These are phyloP conservation scores for Claviceps maximensis DNA, from an alignment of 2,329 filamentous ascomycete species.

Conservation along the genomic window DNA sequence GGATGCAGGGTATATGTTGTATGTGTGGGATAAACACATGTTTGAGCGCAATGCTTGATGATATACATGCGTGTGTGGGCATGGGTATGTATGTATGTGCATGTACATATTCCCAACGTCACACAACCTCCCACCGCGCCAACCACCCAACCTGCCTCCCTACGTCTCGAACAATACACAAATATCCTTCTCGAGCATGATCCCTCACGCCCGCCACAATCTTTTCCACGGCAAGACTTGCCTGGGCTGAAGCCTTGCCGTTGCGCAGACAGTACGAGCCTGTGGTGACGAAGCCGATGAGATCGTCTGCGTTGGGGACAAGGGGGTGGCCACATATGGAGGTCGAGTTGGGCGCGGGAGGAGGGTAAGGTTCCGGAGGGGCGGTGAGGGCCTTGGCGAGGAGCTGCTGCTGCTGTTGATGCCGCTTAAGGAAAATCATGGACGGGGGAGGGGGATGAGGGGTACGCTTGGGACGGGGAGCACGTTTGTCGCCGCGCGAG, in stretches of 20 bases:
- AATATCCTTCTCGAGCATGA: constrained; percentile 28
- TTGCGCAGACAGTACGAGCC: constrained; percentile 71
- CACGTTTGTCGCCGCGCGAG: constrained; percentile 8
- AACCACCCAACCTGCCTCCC: constrained; percentile 70
- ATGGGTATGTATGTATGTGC: too few relatives aligned
- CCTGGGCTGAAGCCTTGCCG: constrained; percentile 65
- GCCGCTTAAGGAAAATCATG: constrained; percentile 23
- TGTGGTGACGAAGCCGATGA: constrained; percentile 83
- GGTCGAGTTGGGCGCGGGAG: constrained; percentile 22
- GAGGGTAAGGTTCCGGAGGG: constrained; percentile 17
- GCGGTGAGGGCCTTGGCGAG: constrained; percentile 35
- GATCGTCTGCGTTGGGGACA: constrained; percentile 59
- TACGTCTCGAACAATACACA: constrained; percentile 72
- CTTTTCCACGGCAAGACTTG: constrained; percentile 49
- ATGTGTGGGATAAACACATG: too few relatives aligned
- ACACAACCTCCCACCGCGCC: constrained; percentile 61
- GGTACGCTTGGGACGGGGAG: neutral
- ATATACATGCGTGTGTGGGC: too few relatives aligned
- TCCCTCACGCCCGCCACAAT: constrained; percentile 27
- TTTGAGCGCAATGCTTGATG: too few relatives aligned
- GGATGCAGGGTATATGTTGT: too few relatives aligned
- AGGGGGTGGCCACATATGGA: constrained; percentile 45
- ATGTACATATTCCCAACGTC: neutral
- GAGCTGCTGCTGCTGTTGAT: constrained; percentile 17
- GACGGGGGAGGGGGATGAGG: constrained; percentile 6